phyloP scores from a whole-genome alignment of 2,329 filamentous ascomycete genomes.

The Whalleya microplaca region DNA sequence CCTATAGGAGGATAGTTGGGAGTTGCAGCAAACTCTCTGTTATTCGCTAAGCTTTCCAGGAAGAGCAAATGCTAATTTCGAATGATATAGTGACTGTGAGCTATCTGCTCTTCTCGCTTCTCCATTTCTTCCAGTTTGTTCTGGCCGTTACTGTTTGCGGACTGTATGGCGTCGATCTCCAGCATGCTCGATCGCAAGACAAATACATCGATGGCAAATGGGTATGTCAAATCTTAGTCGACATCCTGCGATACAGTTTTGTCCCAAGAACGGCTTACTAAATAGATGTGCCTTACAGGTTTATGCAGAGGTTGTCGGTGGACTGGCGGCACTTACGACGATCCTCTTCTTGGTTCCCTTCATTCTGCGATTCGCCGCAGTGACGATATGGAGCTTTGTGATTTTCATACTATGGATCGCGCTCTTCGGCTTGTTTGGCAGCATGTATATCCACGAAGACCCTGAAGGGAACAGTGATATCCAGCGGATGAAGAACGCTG shows the following conservation, averaged over 20 bases:
- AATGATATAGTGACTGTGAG: slow-evolving; percentile 40
- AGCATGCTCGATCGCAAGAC: slow-evolving; percentile 52
- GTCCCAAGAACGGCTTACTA: slow-evolving; percentile 1
- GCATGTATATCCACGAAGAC: slow-evolving; percentile 74
- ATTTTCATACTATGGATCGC: slow-evolving; percentile 80
- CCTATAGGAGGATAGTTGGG: not conserved
- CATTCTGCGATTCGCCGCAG: slow-evolving; percentile 54
- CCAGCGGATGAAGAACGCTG: slow-evolving; percentile 80
- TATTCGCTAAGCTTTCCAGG: not conserved
- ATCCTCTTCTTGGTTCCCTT: slow-evolving; percentile 69
- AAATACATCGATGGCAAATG: slow-evolving; percentile 68
- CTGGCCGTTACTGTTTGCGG: slow-evolving; percentile 77
- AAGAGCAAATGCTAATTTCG: not conserved
- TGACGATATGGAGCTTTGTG: slow-evolving; percentile 72
- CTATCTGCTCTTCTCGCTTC: slow-evolving; percentile 59
- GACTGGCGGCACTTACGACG: slow-evolving; percentile 66
- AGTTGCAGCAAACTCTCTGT: not conserved
- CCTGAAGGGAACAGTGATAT: slow-evolving; percentile 66
- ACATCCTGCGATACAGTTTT: slow-evolving; percentile 7
- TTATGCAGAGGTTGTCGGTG: slow-evolving; percentile 73
- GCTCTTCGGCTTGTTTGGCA: slow-evolving; percentile 82
- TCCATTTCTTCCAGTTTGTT: slow-evolving; percentile 79
- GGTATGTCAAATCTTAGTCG: slow-evolving; percentile 50
- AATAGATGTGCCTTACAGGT: slow-evolving; percentile 45
- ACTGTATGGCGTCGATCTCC: slow-evolving; percentile 74